Evolutionary conservation across 495 filamentous ascomycete species (phyloP).

Genomic region (Trichoderma gamsii): DNA sequence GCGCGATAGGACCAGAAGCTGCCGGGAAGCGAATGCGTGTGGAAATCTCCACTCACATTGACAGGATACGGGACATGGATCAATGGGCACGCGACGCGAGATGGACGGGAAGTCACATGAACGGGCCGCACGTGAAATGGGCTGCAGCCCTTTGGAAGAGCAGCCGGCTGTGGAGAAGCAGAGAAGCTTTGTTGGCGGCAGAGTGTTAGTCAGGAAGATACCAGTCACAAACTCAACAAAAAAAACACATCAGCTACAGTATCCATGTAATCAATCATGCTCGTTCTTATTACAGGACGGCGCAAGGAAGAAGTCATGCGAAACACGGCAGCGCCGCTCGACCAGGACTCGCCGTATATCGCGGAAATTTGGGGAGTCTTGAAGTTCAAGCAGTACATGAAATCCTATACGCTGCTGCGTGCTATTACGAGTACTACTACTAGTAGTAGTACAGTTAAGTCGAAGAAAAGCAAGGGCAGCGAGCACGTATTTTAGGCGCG

Average conservation of each 20-base stretch:
- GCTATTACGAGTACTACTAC: neutral
- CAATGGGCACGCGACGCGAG: conserved; percentile 8
- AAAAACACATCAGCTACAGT: neutral
- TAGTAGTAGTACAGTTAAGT: neutral
- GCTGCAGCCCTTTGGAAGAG: neutral
- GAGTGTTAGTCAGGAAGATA: neutral
- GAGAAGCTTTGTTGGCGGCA: neutral
- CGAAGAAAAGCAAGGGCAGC: neutral
- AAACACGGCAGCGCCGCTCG: conserved; percentile 2
- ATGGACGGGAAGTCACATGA: conserved; percentile 11
- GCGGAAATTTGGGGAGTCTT: neutral
- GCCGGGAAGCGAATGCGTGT: neutral
- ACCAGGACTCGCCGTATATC: neutral
- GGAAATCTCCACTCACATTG: neutral
- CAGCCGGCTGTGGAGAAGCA: neutral
- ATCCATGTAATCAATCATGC: neutral
- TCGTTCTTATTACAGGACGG: conserved; percentile 1
- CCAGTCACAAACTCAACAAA: neutral
- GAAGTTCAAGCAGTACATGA: too few species aligned
- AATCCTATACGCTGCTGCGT: neutral
- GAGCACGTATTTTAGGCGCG: neutral
- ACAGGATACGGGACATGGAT: neutral
- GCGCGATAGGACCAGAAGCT: neutral
- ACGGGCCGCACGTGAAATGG: conserved; percentile 6
- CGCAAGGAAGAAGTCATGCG: neutral